A percentile compares a stretch with the other conserved stretches of the same genome.
Evolutionary conservation across 148 eudicot genomes (phyloP).

Genomic region (Linanthus parryae): DNA sequence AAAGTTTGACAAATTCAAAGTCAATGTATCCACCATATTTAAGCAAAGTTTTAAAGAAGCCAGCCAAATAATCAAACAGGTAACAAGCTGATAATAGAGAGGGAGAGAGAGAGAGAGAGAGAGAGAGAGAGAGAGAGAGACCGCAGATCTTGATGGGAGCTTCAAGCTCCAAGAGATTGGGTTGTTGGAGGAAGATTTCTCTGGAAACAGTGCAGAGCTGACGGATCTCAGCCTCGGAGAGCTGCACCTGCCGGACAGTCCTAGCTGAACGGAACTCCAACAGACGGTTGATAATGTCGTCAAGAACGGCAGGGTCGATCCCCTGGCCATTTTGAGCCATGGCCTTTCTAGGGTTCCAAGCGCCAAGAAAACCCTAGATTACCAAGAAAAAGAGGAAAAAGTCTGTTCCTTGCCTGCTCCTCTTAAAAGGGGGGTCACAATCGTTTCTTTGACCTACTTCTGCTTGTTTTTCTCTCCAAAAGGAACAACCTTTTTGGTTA

Average conservation of each 20-base stretch:
- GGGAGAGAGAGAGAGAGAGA: background rate
- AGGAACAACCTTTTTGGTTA: background rate
- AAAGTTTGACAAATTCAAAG: too few species aligned
- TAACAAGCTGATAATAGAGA: too few species aligned
- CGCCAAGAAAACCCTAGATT: constrained; percentile 6
- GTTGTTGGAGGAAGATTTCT: constrained; percentile 57
- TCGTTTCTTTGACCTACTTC: background rate
- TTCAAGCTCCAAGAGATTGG: constrained; percentile 66
- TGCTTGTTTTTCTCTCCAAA: background rate
- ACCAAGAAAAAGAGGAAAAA: background rate
- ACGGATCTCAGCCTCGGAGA: constrained; percentile 72
- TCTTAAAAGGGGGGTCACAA: background rate
- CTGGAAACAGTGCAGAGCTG: constrained; percentile 55
- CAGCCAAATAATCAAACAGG: too few species aligned
- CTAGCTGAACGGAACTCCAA: constrained; percentile 54
- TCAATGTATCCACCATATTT: too few species aligned
- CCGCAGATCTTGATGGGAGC: constrained; percentile 89
- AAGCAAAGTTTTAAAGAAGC: too few species aligned
- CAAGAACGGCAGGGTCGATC: constrained; percentile 53
- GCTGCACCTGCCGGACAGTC: constrained; percentile 57
- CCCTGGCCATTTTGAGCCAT: constrained; percentile 29
- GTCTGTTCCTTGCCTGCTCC: too few species aligned
- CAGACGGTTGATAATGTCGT: constrained; percentile 54
- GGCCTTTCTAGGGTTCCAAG: constrained; percentile 8
- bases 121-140: constrained; percentile 3